Base-by-base conservation (phyloP, 305 asterid species). In the Fraxinus ornus region DNA sequence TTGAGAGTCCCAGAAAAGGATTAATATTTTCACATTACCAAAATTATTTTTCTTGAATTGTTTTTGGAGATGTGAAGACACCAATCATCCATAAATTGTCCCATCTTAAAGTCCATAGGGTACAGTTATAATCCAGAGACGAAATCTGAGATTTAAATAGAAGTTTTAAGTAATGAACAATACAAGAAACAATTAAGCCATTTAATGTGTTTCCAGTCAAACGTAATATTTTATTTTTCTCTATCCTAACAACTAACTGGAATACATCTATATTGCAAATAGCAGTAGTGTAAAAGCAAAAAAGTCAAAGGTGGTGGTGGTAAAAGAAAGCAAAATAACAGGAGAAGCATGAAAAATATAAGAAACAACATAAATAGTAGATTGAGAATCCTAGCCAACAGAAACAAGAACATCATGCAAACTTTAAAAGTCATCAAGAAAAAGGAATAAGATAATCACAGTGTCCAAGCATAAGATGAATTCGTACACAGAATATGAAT, bases 401-500 rank as follows among this genome's bases (percentile, higher is more conserved):
- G 37, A 30, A 70, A 70, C 36, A 70, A 70, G 75, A 70, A 28
- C 37, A 70, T 28, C 33, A 4, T 30, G 39, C 19, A 30, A 30
- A 70, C 39, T 13, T 12, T 13, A 32, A 70, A 68, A 70, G 15
- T 30, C 8, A 26, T 30, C 39, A 4, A 13, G 75, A 30, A 70
- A 13, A 70, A 15, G 39, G 47, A 70, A 28, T 5, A 68, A 10
- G 75, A 26, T 68, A 70, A 12, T 1, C 21, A 66, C 10, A 1
- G 75, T 13, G 33, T 30, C 22, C 75, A 70, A 70, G 39, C 75
- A 70, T 28, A 30, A 3, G 75, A 28, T 15, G 75, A 70, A 70
- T 30, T 70, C 39, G 17, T 28, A 30, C 75, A 28, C 81, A 62
- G 30, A 78, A 78, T 35, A 44, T 36, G 75, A 78, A 62, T 55